Conservation (phyloP, 2,329 filamentous ascomycete species). For the Eutypa lata region DNA sequence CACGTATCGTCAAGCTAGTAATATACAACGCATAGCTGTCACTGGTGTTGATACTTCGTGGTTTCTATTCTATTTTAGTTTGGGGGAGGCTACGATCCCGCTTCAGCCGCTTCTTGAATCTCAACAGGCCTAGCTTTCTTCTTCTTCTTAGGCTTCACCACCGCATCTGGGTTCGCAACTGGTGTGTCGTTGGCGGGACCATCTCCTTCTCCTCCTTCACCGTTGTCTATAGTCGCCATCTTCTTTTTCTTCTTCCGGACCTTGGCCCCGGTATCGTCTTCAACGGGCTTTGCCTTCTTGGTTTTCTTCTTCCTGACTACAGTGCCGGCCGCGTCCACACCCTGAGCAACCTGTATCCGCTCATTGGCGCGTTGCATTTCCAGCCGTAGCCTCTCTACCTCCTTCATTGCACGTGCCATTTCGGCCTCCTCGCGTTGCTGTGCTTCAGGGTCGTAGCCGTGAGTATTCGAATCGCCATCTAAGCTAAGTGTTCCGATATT, state of each 20-base stretch:
- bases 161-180: conserved; percentile 8
- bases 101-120: conserved; percentile 16
- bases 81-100: not conserved
- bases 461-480: conserved; percentile 43
- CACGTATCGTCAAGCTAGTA: too few species aligned
- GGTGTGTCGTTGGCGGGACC: conserved; percentile 8
- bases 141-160: conserved; percentile 44
- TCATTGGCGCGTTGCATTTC: conserved; percentile 87
- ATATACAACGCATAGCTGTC: not conserved
- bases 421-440: conserved; percentile 78
- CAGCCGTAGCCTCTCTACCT: conserved; percentile 80
- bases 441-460: conserved; percentile 56
- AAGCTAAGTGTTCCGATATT: conserved; percentile 72
- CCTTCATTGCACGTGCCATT: conserved; percentile 83
- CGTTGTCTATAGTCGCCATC: conserved; percentile 23
- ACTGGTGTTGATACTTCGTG: not conserved
- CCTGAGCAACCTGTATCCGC: conserved; percentile 67
- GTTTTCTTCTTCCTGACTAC: conserved; percentile 68
- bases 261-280: conserved; percentile 27
- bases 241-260: conserved; percentile 52
- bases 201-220: conserved; percentile 25
- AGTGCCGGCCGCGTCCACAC: conserved; percentile 62
- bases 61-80: not conserved
- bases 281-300: conserved; percentile 48
- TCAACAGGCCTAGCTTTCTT: conserved; percentile 39